phyloP scores from a whole-genome alignment of 148 eudicot genomes.

The Spergularia marina region DNA sequence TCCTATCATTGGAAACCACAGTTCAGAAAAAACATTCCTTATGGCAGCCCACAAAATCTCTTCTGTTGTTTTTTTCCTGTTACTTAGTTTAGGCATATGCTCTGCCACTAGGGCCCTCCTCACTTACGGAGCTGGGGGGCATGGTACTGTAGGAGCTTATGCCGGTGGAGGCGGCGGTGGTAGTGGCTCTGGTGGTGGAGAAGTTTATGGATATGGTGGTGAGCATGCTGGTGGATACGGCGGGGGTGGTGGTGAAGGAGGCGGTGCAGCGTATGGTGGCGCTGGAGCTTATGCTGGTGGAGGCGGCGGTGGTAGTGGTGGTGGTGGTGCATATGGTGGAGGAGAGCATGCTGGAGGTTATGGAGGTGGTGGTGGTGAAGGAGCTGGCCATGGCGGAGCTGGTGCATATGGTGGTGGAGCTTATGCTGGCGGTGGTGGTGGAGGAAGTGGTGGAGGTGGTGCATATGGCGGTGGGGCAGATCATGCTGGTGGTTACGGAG shows the following conservation, averaged over 20 bases:
- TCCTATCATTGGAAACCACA: slow-evolving; percentile 23
- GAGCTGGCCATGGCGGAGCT: slow-evolving; percentile 32
- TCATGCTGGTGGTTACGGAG: slow-evolving; percentile 24
- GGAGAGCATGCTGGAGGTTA: slow-evolving; percentile 39
- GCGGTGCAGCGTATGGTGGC: slow-evolving; percentile 23
- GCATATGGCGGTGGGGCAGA: slow-evolving; percentile 26
- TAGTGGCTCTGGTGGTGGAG: slow-evolving; percentile 26
- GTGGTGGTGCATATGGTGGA: slow-evolving; percentile 33
- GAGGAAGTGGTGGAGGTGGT: slow-evolving; percentile 24
- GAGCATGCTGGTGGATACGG: slow-evolving; percentile 18
- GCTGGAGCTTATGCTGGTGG: slow-evolving; percentile 21
- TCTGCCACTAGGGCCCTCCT: slow-evolving; percentile 57
- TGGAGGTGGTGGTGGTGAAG: slow-evolving; percentile 35
- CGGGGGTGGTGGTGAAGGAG: slow-evolving; percentile 24
- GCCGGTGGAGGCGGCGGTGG: slow-evolving; percentile 24
- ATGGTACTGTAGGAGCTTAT: slow-evolving; percentile 20
- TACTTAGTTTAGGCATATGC: slow-evolving; percentile 42
- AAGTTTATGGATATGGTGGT: slow-evolving; percentile 22
- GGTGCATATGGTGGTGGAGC: slow-evolving; percentile 34
- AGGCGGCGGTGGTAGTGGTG: slow-evolving; percentile 27
- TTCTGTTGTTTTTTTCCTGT: slow-evolving; percentile 40
- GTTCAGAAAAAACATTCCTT: slow-evolving; percentile 24
- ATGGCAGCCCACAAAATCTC: slow-evolving; percentile 48
- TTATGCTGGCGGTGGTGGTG: slow-evolving; percentile 26
- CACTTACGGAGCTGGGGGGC: slow-evolving; percentile 29